Base-by-base conservation (phyloP, 2,329 filamentous ascomycete species). In the Biscogniauxia sp. region DNA sequence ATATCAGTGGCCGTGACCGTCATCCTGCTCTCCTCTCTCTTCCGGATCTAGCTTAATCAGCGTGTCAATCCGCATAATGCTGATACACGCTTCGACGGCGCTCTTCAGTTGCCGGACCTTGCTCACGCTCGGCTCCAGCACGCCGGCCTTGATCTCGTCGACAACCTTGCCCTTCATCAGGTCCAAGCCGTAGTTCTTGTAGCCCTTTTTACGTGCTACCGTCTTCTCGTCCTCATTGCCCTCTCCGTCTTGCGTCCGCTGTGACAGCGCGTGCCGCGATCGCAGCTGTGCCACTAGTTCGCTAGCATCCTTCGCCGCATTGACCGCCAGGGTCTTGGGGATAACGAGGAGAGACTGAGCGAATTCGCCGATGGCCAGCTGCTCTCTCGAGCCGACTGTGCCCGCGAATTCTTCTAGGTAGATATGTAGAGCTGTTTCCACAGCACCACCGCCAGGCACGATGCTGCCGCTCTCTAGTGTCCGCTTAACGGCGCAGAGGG, bases 61-160 rank as follows among this genome's bases (percentile, higher is more conserved):
- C 67, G 95, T 98, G 81, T 99, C 95, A 75, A 99, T 99, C 73
- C 95, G 87, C 95, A 99, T 98, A 76, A 99, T 98, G 74, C 93
- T 91, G 78, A 99, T 96, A 78, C 95, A 98, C 58, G 95, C 95
- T 81, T 99, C 95, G 55, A 99, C 95, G 26, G 95, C 95, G 78
- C 91, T 96, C 89, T 99, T 99, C 74, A 99, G 83, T 83, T 98
- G 95, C 78, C 94, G 90, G 69, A 99, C 86, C 84, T 99, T 99
- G 85, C 94, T 97, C 82, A 99, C 93, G 78, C 91, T 96, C 32
- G 95, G 95, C 82, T 99, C 95, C 73, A 99, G 78, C 64, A 99
- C 93, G 73, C 95, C 95, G 13, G 92, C 88, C 85, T 98, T 98
- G 72, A 99, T 82, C 80, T 92, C 88, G 77, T 99, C 95, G 58